Base-by-base conservation (phyloP, 176 grass and related monocot genomes). In the Oryza rufipogon region DNA sequence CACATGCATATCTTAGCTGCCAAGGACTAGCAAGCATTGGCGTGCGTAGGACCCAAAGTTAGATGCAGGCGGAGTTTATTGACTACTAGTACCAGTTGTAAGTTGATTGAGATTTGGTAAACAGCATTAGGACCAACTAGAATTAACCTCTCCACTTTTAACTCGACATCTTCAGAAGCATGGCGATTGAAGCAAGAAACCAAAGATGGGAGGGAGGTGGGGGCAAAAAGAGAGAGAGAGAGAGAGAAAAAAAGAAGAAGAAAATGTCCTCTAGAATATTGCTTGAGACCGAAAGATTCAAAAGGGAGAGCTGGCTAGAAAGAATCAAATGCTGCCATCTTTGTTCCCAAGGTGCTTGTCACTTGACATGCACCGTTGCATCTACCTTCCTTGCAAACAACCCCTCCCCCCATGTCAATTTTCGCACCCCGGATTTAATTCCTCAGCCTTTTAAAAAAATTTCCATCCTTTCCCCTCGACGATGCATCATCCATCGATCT, bases 1-100 rank as follows among this genome's bases (percentile, higher is more conserved):
- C 54, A 68, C 66, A 72, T 61, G 67, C 49, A 86, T 74, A 83
- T 61, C 88, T 90, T 90, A 75, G 74, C 64, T 80, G 63, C 74
- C 74, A 86, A 82, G 75, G 67, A 79, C 44, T 28, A 60, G 26
- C 66, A 79, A 74, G 80, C 75, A 48, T 19, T 79, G 69, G 74
- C 88, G 88, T 90, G 88, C 80, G 74, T 83, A 86, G 69, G 84
- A 64, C 88, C 84, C 80, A 87, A 90, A 87, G 88, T 56, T 63
- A 79, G 84, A 90, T 64, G 80, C 75, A 81, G 75, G 58, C 22
- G 68, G 68, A 77, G 76, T 79, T 90, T 20, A 74, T 90, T 90
- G 84, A 90, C 84, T 16, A 70, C 30, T 84, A 75, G 63, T 68
- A 66, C 33, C 54, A 73, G 68, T 60, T 78, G 80, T 32, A 58